These are phyloP conservation scores for Rhynchosporium secalis DNA, from an alignment of 2,329 filamentous ascomycete species.

Conservation along the genomic window DNA sequence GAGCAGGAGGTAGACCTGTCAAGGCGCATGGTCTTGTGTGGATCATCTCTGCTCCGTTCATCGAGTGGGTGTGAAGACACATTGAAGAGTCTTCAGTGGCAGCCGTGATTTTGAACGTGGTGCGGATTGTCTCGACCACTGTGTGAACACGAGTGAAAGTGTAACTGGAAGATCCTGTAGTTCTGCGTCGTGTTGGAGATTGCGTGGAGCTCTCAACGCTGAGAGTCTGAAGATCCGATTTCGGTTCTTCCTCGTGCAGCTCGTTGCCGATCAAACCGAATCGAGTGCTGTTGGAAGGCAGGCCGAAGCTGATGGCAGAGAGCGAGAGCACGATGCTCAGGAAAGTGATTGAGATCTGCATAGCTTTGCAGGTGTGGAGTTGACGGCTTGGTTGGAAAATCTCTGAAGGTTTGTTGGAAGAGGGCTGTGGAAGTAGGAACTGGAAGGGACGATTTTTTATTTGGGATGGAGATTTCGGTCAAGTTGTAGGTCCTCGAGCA, in stretches of 20 bases:
- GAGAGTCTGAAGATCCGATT: neutral
- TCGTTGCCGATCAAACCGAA: neutral
- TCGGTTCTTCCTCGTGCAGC: neutral
- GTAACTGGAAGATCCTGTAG: neutral
- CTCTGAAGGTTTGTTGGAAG: too few species aligned
- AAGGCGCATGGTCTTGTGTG: neutral
- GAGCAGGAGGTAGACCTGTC: neutral
- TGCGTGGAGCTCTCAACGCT: neutral
- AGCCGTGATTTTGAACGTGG: neutral
- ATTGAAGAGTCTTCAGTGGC: neutral
- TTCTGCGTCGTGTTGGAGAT: neutral
- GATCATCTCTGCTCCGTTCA: neutral
- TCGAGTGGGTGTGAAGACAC: neutral
- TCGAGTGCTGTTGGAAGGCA: neutral
- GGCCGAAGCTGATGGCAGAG: neutral
- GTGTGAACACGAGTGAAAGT: neutral
- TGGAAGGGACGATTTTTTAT: neutral
- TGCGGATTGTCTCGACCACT: neutral
- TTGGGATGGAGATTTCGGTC: neutral
- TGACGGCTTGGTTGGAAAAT: neutral
- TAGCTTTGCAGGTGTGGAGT: neutral
- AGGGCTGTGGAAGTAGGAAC: neutral
- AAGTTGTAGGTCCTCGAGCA: neutral
- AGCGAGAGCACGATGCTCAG: slow-evolving; percentile 4
- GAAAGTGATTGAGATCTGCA: neutral